Evolutionary conservation across 805 yeast genomes (phyloP).

Genomic region (Hanseniaspora guilliermondii): DNA sequence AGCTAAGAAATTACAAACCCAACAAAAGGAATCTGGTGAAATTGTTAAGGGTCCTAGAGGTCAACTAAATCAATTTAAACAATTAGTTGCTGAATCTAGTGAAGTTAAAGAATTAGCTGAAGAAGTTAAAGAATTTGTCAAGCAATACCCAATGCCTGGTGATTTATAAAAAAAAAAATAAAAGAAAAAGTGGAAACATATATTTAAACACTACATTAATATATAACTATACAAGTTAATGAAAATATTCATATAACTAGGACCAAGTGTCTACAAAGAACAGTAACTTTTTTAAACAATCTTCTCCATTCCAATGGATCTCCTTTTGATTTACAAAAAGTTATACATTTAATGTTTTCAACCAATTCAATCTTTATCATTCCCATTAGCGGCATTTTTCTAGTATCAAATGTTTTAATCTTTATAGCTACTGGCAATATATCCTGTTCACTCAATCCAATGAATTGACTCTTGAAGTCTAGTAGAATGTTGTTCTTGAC

Average conservation of each 20-base stretch:
- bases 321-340: slow-evolving; percentile 44
- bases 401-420: slow-evolving; percentile 34
- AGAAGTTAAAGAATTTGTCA: slow-evolving; percentile 63
- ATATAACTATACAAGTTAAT: no score
- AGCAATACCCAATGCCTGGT: slow-evolving; percentile 79
- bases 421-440: slow-evolving; percentile 30
- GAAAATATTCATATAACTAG: not conserved
- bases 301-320: slow-evolving; percentile 69
- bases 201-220: no score
- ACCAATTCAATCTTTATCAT: slow-evolving; percentile 33
- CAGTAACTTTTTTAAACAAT: slow-evolving; percentile 45
- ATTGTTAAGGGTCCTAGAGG: slow-evolving; percentile 35
- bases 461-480: slow-evolving; percentile 17
- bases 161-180: slow-evolving; percentile 31
- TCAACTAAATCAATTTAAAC: slow-evolving; percentile 59
- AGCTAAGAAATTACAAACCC: slow-evolving; percentile 46
- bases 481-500: slow-evolving; percentile 20
- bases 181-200: no score
- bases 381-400: slow-evolving; percentile 37
- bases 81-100: slow-evolving; percentile 49
- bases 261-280: slow-evolving; percentile 42
- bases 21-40: slow-evolving; percentile 31
- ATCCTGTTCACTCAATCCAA: slow-evolving; percentile 18
- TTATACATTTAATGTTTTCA: slow-evolving; percentile 37
- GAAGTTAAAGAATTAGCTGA: slow-evolving; percentile 49